A percentile compares a stretch with the other conserved stretches of the same genome.
phyloP scores from a whole-genome alignment of 257 asterid genomes.

The Solanum ossicruentum region DNA sequence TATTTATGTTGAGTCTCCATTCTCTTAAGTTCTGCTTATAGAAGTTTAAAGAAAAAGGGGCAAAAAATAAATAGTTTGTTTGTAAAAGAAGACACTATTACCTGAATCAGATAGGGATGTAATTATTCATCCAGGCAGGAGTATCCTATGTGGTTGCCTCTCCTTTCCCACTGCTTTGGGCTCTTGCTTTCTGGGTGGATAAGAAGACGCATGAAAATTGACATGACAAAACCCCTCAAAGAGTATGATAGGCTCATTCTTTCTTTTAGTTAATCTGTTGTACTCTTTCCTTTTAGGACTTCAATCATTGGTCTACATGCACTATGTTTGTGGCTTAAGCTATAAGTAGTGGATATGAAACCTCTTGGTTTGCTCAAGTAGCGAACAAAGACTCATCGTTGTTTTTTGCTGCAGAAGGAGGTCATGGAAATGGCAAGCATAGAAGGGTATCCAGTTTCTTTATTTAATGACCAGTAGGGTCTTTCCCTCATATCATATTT shows the following conservation, averaged over 20 bases:
- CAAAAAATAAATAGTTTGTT: not conserved
- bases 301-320: not conserved
- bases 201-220: not conserved
- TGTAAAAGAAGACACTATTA: not conserved
- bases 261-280: not conserved
- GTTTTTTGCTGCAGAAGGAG: slow-evolving; percentile 29
- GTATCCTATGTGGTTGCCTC: not conserved
- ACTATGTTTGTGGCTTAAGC: not conserved
- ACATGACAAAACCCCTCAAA: not conserved
- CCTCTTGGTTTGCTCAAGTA: not conserved
- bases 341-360: not conserved
- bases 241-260: not conserved
- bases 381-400: not conserved
- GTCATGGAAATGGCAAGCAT: slow-evolving; percentile 23
- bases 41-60: not conserved
- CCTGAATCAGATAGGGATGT: not conserved
- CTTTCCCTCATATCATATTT: not conserved
- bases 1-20: not conserved
- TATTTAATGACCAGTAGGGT: slow-evolving; percentile 8
- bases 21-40: not conserved
- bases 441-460: slow-evolving; percentile 40
- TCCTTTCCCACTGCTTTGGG: not conserved
- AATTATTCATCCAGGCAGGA: not conserved
- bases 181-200: not conserved
- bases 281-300: not conserved